Base-by-base conservation (phyloP, 805 yeast genomes). In the Kodamaea kakaduensis region DNA sequence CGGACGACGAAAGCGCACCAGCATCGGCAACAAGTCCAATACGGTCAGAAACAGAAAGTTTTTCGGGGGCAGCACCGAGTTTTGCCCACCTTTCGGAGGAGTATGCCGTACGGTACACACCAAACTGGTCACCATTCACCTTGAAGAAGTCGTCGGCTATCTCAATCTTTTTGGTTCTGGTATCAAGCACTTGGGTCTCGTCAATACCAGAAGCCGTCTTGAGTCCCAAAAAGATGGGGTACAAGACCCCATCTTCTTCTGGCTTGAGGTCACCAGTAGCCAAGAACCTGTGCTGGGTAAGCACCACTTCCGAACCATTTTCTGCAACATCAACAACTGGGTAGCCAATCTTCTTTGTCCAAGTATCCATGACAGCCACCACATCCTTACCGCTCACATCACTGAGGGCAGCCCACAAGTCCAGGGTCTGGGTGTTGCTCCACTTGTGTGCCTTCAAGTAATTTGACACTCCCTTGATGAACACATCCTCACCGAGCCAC, bases 11-110 rank as follows among this genome's bases (percentile, higher is more conserved):
- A 46, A 83, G 68, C 6, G 86, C 74, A 34, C 73, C 77, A 13
- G 84, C 84, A 61, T 84, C 94, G n/a, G 89, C 83, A 31, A 84
- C 82, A 47, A 82, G 69, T 27, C 89, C 90, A 37, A 81, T 77
- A 59, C 86, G 77, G 59, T 84, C 94, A 54, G 81, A 84, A 34
- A 80, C 82, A 8, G 86, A 70, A 48, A 84, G 69, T 47, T 71
- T 61, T 25, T 77, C 78, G 37, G 78, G 82, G 24, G 75, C 75
- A 42, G 72, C 53, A 36, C 86, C 86, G 47, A 84, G 69, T 54
- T 79, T 78, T 32, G 66, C 61, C 79, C 88, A 79, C 56, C 89
- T 77, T 31, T 73, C 79, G 27, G 78, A 70, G 10, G 81, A 60
- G 58, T 84, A 84, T 28, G 79, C 76, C 26, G 88, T 81, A 48